Evolutionary conservation across 305 asterid genomes (phyloP), one percentile per base, ranked within the genome.

Genomic region (Fraxinus greggii): DNA sequence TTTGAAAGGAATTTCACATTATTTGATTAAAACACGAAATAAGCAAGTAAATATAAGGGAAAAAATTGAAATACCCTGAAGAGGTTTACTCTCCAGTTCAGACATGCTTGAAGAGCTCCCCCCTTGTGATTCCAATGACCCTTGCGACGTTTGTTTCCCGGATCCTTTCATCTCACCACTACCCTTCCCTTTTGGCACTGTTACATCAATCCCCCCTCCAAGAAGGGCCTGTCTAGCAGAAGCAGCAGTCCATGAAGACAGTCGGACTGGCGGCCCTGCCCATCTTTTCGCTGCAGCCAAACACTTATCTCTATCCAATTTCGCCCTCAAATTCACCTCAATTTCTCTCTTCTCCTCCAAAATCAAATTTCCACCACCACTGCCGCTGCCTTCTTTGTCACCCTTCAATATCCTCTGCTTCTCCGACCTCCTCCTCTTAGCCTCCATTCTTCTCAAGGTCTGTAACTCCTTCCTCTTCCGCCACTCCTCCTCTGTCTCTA

Each of bases 401-500:
- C 81, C 84, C 85, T 82, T 91, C 45, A 84, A 81, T 86, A 42
- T 91, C 88, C 90, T 93, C 90, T 89, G 98, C 56, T 93, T 94
- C 92, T 93, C 97, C 0, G 95, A 93, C 87, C 98, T 89, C 76
- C 99, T 87, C 86, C 95, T 84, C 90, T 95, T 95, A 13, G 99
- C 99, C 90, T 90, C 98, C 97, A 95, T 88, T 86, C 99, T 91
- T 67, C 98, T 88, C 89, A 95, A 81, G 13, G 91, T 91, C 89
- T 95, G 98, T 87, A 91, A 77, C 85, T 94, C 98, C 81, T 95
- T 94, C 89, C 99, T 89, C 89, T 95, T 95, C 81, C 98, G 90
- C 97, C 97, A 94, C 84, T 92, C 98, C 82, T 93, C 97, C 88
- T 95, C 99, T 7, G 92, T 89, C 91, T 91, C 99, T 75, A 88